phyloP scores from a whole-genome alignment of 2,329 filamentous ascomycete species.

The Pezicula neosporulosa region DNA sequence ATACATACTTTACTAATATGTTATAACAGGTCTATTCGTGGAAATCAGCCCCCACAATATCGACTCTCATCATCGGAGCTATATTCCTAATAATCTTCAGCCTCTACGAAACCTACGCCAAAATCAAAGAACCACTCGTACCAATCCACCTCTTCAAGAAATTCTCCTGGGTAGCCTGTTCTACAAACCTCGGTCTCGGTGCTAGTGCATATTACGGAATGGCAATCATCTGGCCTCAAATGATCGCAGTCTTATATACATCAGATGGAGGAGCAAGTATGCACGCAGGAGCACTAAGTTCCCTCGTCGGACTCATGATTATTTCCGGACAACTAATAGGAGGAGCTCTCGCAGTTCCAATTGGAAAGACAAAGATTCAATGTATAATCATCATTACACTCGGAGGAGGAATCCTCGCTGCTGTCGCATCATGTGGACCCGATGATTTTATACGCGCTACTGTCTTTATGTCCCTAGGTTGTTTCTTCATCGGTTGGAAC shows the following conservation, averaged over 20 bases:
- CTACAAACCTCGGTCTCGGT: conserved; percentile 30
- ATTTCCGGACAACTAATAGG: conserved; percentile 10
- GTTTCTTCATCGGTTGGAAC: conserved; percentile 32
- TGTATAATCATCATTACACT: conserved; percentile 18
- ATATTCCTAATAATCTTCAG: conserved; percentile 21
- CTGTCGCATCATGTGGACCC: neutral
- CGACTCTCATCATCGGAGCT: conserved; percentile 25
- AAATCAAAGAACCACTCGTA: conserved; percentile 32
- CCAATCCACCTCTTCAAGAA: conserved; percentile 34
- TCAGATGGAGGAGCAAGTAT: conserved; percentile 9
- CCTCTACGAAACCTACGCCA: conserved; percentile 23
- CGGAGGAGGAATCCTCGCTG: neutral
- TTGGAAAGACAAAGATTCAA: conserved; percentile 33
- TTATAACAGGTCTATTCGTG: conserved; percentile 23
- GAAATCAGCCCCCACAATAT: conserved; percentile 28
- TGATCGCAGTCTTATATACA: conserved; percentile 30
- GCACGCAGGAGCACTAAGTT: neutral
- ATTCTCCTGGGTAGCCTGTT: conserved; percentile 26
- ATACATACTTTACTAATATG: too few species aligned
- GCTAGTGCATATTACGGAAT: conserved; percentile 35
- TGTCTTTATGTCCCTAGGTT: conserved; percentile 3
- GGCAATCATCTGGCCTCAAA: conserved; percentile 33
- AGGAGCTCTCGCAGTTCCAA: conserved; percentile 31
- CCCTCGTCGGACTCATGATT: neutral
- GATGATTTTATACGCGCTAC: neutral